A percentile compares a stretch with the other conserved stretches of the same genome.
Conservation (phyloP, 768 basidiomycete genomes). For the Trametes sanguinea region DNA sequence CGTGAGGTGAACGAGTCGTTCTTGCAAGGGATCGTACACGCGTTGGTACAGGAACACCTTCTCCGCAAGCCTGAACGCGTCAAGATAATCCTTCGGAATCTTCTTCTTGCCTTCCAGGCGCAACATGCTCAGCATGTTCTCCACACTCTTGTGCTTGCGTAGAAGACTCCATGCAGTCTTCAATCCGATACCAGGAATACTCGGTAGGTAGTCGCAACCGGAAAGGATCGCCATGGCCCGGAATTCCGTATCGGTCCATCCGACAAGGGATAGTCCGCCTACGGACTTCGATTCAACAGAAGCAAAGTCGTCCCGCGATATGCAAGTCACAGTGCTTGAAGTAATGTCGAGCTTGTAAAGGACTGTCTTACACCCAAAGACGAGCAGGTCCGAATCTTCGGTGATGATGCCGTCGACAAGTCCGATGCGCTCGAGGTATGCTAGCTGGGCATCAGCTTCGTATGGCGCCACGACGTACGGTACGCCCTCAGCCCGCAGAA, state of each 20-base stretch:
- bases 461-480: slow-evolving; percentile 94
- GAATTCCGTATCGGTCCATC: slow-evolving; percentile 91
- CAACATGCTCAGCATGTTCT: slow-evolving; percentile 76
- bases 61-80: slow-evolving; percentile 79
- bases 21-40: slow-evolving; percentile 76
- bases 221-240: slow-evolving; percentile 91
- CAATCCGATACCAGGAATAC: slow-evolving; percentile 87
- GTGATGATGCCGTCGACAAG: slow-evolving; percentile 91
- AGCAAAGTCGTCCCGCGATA: slow-evolving; percentile 70
- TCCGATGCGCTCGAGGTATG: slow-evolving; percentile 83
- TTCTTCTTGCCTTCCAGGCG: slow-evolving; percentile 81
- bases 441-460: slow-evolving; percentile 97
- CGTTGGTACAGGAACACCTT: slow-evolving; percentile 92
- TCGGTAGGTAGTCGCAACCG: slow-evolving; percentile 91
- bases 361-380: slow-evolving; percentile 92
- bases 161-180: slow-evolving; percentile 89
- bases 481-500: slow-evolving; percentile 77
- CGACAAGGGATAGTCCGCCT: slow-evolving; percentile 72
- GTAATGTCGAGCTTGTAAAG: slow-evolving; percentile 89
- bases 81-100: slow-evolving; percentile 76
- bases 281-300: slow-evolving; percentile 49
- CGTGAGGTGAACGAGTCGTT: slow-evolving; percentile 70
- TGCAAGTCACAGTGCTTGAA: slow-evolving; percentile 62
- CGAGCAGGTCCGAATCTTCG: slow-evolving; percentile 96
- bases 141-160: slow-evolving; percentile 82